phyloP scores from a whole-genome alignment of 2,329 filamentous ascomycete species.

The Clarireedia hainanense region DNA sequence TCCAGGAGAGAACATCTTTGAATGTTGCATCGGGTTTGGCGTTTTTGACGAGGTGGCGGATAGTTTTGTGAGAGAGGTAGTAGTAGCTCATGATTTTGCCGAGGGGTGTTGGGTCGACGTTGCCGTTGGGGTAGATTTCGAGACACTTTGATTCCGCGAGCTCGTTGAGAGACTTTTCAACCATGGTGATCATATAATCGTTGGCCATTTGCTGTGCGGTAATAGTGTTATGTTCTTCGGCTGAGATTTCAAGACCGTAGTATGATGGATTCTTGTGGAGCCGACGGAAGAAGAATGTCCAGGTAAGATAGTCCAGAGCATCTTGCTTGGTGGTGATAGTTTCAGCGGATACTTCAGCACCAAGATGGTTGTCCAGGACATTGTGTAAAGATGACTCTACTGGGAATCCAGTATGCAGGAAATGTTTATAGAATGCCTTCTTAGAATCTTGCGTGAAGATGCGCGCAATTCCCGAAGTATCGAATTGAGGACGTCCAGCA shows the following conservation, averaged over 20 bases:
- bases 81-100: conserved; percentile 99
- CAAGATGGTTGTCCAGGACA: conserved; percentile 92
- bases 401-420: conserved; percentile 94
- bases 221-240: conserved; percentile 84
- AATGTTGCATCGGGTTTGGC: conserved; percentile 71
- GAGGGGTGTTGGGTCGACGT: conserved; percentile 81
- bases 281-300: conserved; percentile 98
- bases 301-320: conserved; percentile 92
- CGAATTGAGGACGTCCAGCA: conserved; percentile 92
- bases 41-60: conserved; percentile 72
- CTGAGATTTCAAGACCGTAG: conserved; percentile 89
- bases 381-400: conserved; percentile 96
- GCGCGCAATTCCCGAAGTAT: conserved; percentile 87
- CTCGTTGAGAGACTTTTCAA: conserved; percentile 76
- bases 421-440: conserved; percentile 99
- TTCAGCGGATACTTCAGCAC: conserved; percentile 87
- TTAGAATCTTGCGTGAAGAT: conserved; percentile 98
- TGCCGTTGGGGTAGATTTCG: conserved; percentile 73
- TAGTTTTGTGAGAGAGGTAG: conserved; percentile 91
- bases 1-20: conserved; percentile 79
- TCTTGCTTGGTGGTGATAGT: conserved; percentile 94
- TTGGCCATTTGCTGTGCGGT: conserved; percentile 82
- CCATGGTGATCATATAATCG: conserved; percentile 89
- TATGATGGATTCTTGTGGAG: conserved; percentile 98
- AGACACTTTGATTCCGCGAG: conserved; percentile 81